Evolutionary conservation across 306 rosid genomes (phyloP).

Genomic region (Sesbania bispinosa): DNA sequence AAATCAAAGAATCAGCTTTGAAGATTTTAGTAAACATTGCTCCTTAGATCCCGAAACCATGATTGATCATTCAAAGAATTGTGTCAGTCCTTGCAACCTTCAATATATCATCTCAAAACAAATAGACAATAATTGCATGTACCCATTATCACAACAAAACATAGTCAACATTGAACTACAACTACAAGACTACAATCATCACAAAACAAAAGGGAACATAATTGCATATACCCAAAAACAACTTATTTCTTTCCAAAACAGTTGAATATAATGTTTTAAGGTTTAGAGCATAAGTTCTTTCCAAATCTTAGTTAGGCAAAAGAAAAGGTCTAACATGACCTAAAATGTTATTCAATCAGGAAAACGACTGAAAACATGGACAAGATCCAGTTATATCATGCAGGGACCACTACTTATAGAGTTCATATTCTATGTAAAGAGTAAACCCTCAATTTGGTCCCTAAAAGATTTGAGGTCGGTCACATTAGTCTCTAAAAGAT

Average conservation of each 20-base stretch:
- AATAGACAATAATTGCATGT: not conserved
- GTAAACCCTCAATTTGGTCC: too few relatives aligned
- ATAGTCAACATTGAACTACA: not conserved
- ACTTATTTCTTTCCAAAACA: not conserved
- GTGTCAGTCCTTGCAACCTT: not conserved
- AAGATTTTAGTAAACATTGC: not conserved
- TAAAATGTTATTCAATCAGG: not conserved
- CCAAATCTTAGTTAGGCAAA: not conserved
- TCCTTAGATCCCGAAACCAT: not conserved
- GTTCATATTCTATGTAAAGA: not conserved
- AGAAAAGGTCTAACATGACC: not conserved
- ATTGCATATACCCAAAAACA: not conserved
- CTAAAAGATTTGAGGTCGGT: too few relatives aligned
- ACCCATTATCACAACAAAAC: not conserved
- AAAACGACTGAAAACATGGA: not conserved
- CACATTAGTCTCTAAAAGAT: too few relatives aligned
- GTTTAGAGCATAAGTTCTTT: not conserved
- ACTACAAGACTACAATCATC: not conserved
- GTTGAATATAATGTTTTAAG: not conserved
- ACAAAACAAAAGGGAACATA: not conserved
- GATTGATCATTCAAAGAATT: not conserved
- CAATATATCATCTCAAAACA: slow-evolving; percentile 10
- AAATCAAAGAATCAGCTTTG: not conserved
- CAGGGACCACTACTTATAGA: not conserved
- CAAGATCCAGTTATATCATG: not conserved